These are phyloP conservation scores for Colletotrichum sojae DNA, from an alignment of 2,329 filamentous ascomycete species.

Conservation along the genomic window DNA sequence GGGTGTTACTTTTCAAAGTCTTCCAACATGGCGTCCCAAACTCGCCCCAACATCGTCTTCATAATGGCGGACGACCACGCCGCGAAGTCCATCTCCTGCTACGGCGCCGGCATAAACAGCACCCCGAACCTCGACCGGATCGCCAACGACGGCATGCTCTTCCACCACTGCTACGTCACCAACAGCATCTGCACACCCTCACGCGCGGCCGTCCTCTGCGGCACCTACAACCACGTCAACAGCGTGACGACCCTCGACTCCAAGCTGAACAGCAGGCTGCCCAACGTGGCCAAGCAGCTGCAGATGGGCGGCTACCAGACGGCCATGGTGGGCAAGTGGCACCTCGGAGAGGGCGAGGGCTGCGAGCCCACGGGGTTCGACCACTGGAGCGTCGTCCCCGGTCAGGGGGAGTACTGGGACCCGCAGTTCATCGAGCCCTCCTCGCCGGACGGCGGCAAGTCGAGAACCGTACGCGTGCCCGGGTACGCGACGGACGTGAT, in stretches of 20 bases:
- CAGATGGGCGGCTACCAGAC: constrained; percentile 63
- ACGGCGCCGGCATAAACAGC: constrained; percentile 65
- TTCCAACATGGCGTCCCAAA: constrained; percentile 13
- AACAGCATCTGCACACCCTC: constrained; percentile 68
- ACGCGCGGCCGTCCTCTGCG: constrained; percentile 63
- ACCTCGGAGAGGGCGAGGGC: constrained; percentile 62
- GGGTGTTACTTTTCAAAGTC: too few relatives aligned
- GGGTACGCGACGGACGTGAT: constrained; percentile 69
- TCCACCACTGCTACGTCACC: constrained; percentile 69
- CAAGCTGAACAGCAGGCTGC: constrained; percentile 64
- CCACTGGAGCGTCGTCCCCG: constrained; percentile 65
- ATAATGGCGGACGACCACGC: constrained; percentile 71
- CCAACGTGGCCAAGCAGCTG: constrained; percentile 66
- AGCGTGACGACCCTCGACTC: constrained; percentile 63
- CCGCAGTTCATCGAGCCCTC: constrained; percentile 62
- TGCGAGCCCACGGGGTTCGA: constrained; percentile 66
- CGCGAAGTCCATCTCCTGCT: constrained; percentile 63
- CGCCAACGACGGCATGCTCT: constrained; percentile 63
- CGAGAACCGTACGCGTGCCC: constrained; percentile 36
- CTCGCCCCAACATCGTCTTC: constrained; percentile 57
- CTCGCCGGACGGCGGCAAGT: constrained; percentile 44
- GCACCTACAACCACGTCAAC: constrained; percentile 68
- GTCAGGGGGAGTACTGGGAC: constrained; percentile 67
- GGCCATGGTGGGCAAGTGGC: constrained; percentile 69
- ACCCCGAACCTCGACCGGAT: constrained; percentile 67